Base-by-base conservation (phyloP, 2,329 filamentous ascomycete species). In the Epichloe uncinata region DNA sequence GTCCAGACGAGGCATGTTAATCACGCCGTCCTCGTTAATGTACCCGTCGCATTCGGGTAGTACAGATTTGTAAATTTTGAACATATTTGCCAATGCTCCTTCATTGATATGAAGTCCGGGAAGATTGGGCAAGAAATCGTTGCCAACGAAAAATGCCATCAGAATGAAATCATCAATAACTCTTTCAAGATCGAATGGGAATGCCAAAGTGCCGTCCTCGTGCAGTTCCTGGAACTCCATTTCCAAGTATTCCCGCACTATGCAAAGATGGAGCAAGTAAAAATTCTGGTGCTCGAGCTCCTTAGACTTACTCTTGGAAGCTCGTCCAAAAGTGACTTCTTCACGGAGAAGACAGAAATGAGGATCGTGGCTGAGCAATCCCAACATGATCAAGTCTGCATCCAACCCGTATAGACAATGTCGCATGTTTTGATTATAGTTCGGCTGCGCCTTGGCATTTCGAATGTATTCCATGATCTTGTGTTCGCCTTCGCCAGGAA, bases 381-480 rank as follows among this genome's bases (percentile, higher is more conserved):
- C 93, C 69, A 98, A 72, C 94, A 98, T 98, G 73, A 98, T 98
- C 56, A 98, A 73, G 72, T 98, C 93, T 42, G 93, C 93, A 69
- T 98, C 93, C 46, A 98, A 78, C 22, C 94, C 94, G 69, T 98
- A 98, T 55, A 98, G 75, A 68, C 94, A 98, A 69, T 98, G 93
- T 51, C 93, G 87, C 54, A 95, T 81, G 61, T 98, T 97, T 46
- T 87, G 79, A 65, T 95, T 84, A 68, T 98, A 98, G 55, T 84
- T 81, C 2, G 87, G 87, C 67, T 98, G 93, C 45, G 91, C 89
- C 74, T 97, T 97, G 54, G 93, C 87, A 68, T 94, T 87, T 58
- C 93, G 86, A 67, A 98, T 98, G 68, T 98, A 98, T 69, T 98
- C 94, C 93, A 98, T 98, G 69, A 98, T 95, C 73, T 98, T 98